These are phyloP conservation scores for Mallotus repandus DNA, from an alignment of 441 rosid genomes.

Conservation along the genomic window DNA sequence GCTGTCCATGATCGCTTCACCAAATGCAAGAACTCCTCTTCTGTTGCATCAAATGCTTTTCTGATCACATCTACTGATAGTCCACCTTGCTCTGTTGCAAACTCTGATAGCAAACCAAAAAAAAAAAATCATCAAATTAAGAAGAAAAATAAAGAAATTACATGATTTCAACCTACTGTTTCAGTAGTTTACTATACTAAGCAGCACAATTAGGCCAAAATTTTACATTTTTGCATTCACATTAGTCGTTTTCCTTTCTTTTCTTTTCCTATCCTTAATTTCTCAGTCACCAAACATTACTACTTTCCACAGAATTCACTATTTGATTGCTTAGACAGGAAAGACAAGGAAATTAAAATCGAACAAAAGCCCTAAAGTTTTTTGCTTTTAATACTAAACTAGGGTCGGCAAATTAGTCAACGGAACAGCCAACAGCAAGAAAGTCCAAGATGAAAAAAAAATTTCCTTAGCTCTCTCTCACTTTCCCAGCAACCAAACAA, in stretches of 20 bases:
- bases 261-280: constrained; percentile 4
- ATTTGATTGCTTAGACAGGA: not conserved
- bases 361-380: not conserved
- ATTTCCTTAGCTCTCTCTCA: not conserved
- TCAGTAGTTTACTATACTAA: not conserved
- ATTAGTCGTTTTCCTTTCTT: not conserved
- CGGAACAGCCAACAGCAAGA: not conserved
- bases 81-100: constrained; percentile 52
- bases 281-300: not conserved
- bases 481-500: constrained; percentile 13
- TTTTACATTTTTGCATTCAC: not conserved
- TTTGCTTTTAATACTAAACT: no score
- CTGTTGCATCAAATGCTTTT: constrained; percentile 55
- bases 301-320: not conserved
- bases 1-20: constrained; percentile 42
- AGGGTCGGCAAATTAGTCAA: not conserved
- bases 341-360: not conserved
- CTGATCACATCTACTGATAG: constrained; percentile 52
- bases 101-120: constrained; percentile 29
- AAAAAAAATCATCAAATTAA: not conserved
- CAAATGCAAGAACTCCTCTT: constrained; percentile 46
- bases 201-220: not conserved
- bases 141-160: not conserved
- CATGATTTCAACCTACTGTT: not conserved
- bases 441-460: not conserved